These are phyloP conservation scores for Solanum appendiculatum DNA, from an alignment of 257 asterid species.

Conservation along the genomic window DNA sequence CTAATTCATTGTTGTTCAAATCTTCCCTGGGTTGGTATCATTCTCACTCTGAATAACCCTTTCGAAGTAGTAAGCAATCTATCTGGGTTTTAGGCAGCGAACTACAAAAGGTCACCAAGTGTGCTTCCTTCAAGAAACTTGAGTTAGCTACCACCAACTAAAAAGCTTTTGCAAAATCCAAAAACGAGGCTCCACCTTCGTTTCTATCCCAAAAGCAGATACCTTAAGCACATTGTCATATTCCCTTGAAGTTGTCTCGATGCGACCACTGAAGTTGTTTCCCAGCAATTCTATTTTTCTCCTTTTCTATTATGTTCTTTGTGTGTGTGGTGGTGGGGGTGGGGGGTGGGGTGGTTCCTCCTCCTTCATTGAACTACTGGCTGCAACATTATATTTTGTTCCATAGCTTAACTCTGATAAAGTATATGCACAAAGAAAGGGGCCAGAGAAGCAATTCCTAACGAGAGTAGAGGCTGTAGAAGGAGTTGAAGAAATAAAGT, in stretches of 20 bases:
- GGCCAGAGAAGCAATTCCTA: background rate
- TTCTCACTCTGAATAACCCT: background rate
- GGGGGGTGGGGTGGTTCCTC: background rate
- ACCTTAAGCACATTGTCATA: background rate
- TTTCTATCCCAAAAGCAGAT: background rate
- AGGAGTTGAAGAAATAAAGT: background rate
- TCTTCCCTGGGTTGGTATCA: too few relatives aligned
- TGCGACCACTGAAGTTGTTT: background rate
- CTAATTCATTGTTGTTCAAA: too few relatives aligned
- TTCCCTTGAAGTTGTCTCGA: background rate
- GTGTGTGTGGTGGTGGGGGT: background rate
- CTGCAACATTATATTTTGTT: background rate
- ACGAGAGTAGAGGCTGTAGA: background rate
- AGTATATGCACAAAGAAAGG: background rate
- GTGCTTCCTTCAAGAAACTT: background rate
- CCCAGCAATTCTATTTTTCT: background rate
- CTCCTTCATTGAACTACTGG: background rate
- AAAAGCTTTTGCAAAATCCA: background rate
- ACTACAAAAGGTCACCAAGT: background rate
- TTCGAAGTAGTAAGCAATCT: background rate
- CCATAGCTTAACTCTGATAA: background rate
- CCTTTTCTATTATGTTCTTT: background rate
- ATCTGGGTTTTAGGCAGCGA: background rate
- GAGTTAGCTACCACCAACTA: background rate
- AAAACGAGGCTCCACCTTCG: background rate